phyloP scores from a whole-genome alignment of 495 filamentous ascomycete genomes.

The Aspergillus olivimuriae region DNA sequence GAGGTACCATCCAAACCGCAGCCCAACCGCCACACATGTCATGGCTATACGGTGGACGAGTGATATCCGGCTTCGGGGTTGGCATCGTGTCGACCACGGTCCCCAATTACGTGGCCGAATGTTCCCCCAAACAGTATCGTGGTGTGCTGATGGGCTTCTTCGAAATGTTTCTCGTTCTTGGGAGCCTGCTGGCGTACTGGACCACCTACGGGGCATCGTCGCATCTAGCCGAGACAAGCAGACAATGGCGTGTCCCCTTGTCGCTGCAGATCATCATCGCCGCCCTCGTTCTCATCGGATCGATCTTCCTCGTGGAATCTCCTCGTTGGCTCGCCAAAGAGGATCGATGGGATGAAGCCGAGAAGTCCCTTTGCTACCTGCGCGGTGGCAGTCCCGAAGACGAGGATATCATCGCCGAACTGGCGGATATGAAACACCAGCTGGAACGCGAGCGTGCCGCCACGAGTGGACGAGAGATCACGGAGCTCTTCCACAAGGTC shows the following conservation, averaged over 20 bases:
- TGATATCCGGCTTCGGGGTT: neutral
- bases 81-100: neutral
- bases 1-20: neutral
- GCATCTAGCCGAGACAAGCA: neutral
- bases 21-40: neutral
- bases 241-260: neutral
- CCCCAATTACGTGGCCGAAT: neutral
- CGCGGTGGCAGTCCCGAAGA: neutral
- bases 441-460: neutral
- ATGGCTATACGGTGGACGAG: neutral
- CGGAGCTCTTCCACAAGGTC: neutral
- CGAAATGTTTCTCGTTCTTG: neutral
- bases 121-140: neutral
- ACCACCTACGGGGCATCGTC: neutral
- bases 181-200: neutral
- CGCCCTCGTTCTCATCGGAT: neutral
- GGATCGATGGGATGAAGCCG: neutral
- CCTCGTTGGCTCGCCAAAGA: neutral
- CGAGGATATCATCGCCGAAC: neutral
- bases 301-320: neutral
- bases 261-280: neutral
- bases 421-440: neutral
- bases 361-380: neutral
- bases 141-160: neutral
- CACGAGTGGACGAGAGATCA: neutral